Evolutionary conservation across 2,329 filamentous ascomycete species (phyloP).

Genomic region (Colletotrichum tanaceti): DNA sequence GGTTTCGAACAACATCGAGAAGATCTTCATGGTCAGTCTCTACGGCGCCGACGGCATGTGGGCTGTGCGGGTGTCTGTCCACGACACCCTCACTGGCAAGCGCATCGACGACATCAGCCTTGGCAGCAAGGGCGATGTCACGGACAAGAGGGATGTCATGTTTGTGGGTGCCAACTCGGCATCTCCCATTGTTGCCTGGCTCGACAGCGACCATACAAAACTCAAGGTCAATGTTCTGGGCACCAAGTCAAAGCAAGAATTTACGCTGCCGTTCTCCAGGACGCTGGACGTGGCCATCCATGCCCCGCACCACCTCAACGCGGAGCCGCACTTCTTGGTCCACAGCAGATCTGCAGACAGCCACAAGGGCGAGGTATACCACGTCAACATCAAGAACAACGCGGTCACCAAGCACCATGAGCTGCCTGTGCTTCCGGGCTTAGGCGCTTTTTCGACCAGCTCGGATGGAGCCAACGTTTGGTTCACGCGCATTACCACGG

Average conservation of each 20-base stretch:
- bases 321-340: conserved; percentile 85
- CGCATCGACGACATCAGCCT: conserved; percentile 78
- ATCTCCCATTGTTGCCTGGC: conserved; percentile 80
- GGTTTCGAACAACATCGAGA: conserved; percentile 74
- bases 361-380: conserved; percentile 88
- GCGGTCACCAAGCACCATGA: conserved; percentile 82
- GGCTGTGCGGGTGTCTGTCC: conserved; percentile 78
- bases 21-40: conserved; percentile 82
- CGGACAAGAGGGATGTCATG: conserved; percentile 72
- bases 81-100: conserved; percentile 80
- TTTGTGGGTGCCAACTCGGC: conserved; percentile 82
- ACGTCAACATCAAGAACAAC: conserved; percentile 78
- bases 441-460: conserved; percentile 82
- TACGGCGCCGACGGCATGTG: conserved; percentile 77
- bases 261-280: conserved; percentile 58
- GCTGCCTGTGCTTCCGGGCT: conserved; percentile 76
- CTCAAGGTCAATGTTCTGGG: conserved; percentile 79
- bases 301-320: conserved; percentile 77
- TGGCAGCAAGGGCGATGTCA: conserved; percentile 79
- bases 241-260: conserved; percentile 66
- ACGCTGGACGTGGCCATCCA: conserved; percentile 72
- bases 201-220: conserved; percentile 69
- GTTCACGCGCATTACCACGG: conserved; percentile 83
- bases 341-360: conserved; percentile 77
- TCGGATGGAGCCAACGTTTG: conserved; percentile 84